Base-by-base conservation (phyloP, 495 filamentous ascomycete species). In the Tuber brumale region DNA sequence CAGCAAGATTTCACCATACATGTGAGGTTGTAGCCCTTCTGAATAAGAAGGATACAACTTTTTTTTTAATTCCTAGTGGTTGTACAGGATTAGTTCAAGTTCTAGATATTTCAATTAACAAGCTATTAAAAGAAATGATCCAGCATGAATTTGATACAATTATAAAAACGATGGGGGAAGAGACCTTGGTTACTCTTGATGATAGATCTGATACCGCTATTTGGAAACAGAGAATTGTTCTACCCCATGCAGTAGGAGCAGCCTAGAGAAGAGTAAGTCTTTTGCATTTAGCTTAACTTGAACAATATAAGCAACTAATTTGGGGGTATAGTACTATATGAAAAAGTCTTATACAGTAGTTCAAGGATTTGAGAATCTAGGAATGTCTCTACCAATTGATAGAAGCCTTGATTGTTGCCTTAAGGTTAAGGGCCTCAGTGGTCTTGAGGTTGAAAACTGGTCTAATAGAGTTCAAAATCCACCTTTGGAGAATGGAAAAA, bases 1-100 rank as follows among this genome's bases (percentile, higher is more conserved):
- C 74, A 42, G 74, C 74, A 0, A 7, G n/a, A 0, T 76, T 76
- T 27, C 74, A 76, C n/a, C 48, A 51, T 3, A 0, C 21, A 7
- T 7, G 21, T n/a, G 23, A 51, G 7, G 48, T n/a, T 1, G 9
- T 51, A n/a, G 9, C 7, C 3, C 3, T n/a, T 1, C 19, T 51
- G 9, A n/a, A 3, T 23, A 10, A n/a, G 10, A 7, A 51, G 21
- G 21, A 51, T 51, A 51, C n/a, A 9, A n/a, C 7, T 6, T 8
- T 0, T 2, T 51, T 21, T n/a, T 6, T 51, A 0, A 51, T 51
- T n/a, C 48, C 48, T 9, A 21, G 1, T 8, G 48, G 48, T 8
- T 51, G 48, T 51, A 51, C 23, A 1, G 21, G 48, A 9, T n/a
- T 51, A 8, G n/a, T 51, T 9, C 7, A n/a, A 14, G 21, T 51